Evolutionary conservation across 176 grass and related monocot genomes (phyloP).

Genomic region (Urochloa ruziziensis): DNA sequence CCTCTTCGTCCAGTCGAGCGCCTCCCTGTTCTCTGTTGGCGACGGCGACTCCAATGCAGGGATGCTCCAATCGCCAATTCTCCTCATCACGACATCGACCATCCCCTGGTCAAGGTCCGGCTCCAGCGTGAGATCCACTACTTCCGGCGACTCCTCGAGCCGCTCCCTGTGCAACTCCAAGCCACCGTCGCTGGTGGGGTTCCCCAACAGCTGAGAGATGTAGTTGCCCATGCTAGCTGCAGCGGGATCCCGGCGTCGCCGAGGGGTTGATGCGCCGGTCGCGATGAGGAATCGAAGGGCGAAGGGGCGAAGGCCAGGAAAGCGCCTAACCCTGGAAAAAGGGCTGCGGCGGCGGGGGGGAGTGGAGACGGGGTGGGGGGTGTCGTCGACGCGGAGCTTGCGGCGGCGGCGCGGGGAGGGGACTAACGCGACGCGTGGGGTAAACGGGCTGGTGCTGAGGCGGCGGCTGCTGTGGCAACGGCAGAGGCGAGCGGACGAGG

Average conservation of each 20-base stretch:
- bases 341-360: neutral
- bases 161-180: slow-evolving; percentile 9
- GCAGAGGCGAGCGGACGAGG: neutral
- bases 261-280: neutral
- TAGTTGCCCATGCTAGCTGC: slow-evolving; percentile 31
- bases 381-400: slow-evolving; percentile 2
- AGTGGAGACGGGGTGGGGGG: neutral
- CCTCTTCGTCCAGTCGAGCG: slow-evolving; percentile 4
- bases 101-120: slow-evolving; percentile 12
- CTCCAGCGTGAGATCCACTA: slow-evolving; percentile 38
- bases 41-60: neutral
- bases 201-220: neutral
- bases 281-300: slow-evolving; percentile 25
- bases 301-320: slow-evolving; percentile 28
- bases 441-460: neutral
- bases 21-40: neutral
- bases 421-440: neutral
- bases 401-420: neutral
- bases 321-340: neutral
- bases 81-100: neutral
- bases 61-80: neutral
- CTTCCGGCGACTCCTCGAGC: slow-evolving; percentile 3
- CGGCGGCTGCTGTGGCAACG: neutral
- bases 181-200: neutral
- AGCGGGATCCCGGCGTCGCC: slow-evolving; percentile 4